phyloP scores from a whole-genome alignment of 345 rosid genomes.

The Eucalyptus pauciflora region DNA sequence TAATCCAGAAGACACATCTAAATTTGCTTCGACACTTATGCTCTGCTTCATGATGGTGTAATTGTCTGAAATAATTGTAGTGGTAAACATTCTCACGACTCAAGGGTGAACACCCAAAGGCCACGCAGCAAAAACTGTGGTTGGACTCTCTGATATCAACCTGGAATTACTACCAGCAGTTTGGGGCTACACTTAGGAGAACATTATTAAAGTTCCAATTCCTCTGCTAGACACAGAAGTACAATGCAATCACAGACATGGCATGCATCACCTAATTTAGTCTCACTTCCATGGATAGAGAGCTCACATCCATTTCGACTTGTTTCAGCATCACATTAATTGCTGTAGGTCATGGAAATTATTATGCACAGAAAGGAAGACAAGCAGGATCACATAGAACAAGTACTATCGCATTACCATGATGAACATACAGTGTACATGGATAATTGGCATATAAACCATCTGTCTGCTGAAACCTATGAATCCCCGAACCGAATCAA shows the following conservation, averaged over 20 bases:
- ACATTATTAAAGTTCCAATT: background rate
- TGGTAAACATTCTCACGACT: background rate
- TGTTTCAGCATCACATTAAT: background rate
- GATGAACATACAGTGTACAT: background rate
- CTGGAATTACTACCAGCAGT: background rate
- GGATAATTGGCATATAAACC: background rate
- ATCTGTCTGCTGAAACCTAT: background rate
- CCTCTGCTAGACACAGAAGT: background rate
- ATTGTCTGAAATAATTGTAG: background rate
- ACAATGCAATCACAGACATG: background rate
- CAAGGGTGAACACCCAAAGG: background rate
- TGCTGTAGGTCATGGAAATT: background rate
- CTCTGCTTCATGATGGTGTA: background rate
- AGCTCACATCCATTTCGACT: background rate
- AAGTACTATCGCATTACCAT: background rate
- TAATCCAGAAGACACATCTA: background rate
- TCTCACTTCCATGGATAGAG: background rate
- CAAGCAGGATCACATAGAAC: background rate
- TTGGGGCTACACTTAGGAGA: background rate
- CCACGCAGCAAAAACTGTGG: background rate
- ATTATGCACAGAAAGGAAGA: background rate
- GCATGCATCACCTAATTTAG: background rate
- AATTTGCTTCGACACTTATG: background rate
- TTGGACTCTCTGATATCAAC: background rate
- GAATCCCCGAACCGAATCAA: background rate